Conservation (phyloP, 1,139 yeast genomes). For the Scheffersomyces quercinus region DNA sequence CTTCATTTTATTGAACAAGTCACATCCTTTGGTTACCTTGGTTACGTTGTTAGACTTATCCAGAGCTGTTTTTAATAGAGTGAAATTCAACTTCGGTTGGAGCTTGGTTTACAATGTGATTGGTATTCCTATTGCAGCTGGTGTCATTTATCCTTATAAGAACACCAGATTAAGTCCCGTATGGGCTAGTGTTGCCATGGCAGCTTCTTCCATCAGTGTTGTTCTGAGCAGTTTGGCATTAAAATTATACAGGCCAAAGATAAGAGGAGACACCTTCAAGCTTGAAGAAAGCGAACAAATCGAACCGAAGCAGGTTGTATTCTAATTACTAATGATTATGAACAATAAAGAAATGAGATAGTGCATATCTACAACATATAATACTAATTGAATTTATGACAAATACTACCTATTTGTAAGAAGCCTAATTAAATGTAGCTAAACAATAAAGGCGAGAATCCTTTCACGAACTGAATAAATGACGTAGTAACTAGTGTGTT, state of each 20-base stretch:
- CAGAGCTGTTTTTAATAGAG: slow-evolving; percentile 47
- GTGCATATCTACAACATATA: neutral
- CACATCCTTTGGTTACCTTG: slow-evolving; percentile 48
- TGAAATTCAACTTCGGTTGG: slow-evolving; percentile 59
- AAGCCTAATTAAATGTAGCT: neutral
- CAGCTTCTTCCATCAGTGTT: slow-evolving; percentile 59
- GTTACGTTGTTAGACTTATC: slow-evolving; percentile 47
- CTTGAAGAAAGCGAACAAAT: neutral
- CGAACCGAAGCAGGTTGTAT: neutral
- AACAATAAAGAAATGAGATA: neutral
- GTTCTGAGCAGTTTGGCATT: slow-evolving; percentile 56
- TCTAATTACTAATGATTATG: neutral
- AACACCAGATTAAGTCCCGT: slow-evolving; percentile 57
- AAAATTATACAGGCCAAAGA: slow-evolving; percentile 44
- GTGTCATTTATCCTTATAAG: slow-evolving; percentile 57
- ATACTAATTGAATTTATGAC: neutral
- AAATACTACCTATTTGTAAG: neutral
- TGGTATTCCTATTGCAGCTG: slow-evolving; percentile 65
- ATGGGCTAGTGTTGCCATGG: slow-evolving; percentile 72
- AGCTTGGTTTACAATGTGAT: slow-evolving; percentile 53
- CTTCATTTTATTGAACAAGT: slow-evolving; percentile 50
- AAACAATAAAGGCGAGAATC: too few relatives aligned
- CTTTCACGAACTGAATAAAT: too few relatives aligned
- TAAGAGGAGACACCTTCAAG: slow-evolving; percentile 13
- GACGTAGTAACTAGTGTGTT: too few relatives aligned